Evolutionary conservation across 2,329 filamentous ascomycete species (phyloP), one percentile per base, ranked within the genome.

Genomic region (Dryadomyces quercivorus): DNA sequence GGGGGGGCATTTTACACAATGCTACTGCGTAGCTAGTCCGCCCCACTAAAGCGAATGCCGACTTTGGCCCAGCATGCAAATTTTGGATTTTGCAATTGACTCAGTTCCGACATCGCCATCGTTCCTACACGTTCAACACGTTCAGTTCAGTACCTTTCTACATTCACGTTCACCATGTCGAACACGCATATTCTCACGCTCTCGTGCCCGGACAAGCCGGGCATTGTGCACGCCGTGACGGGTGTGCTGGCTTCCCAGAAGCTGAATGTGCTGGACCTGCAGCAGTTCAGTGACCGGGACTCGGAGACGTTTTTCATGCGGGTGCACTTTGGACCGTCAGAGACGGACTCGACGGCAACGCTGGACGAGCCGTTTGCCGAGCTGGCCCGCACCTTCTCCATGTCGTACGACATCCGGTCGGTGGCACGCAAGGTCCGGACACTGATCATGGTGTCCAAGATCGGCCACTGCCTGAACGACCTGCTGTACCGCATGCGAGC

Each of bases 371-470:
- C 79, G 7, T 84, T 92, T 62, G 69, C 73, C 31, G 69, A 74
- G 45, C 80, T 88, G 52, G 84, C 84, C 3, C 62, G 70, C 52
- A 74, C 82, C 26, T 79, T 88, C 70, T 64, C 34, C 53, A 86
- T 89, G 82, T 74, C 81, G 62, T 89, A 86, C 71, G 76, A 86
- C 62, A 77, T 93, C 62, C 77, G 82, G 15, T 80, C 85, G 3
- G 77, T 82, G 13, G 71, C 81, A 51, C 75, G 82, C 63, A 90
- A 89, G 72, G 83, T 84, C 55, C 79, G 82, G 60, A 84, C 91
- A 50, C 74, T 93, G 62, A 88, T 93, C 74, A 92, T 93, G 87
- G 88, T 92, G 34, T 91, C 86, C 63, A 91, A 91, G 73, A 91
- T 89, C 63, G 88, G 87, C 9, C 87, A 92, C 74, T 92, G 87